phyloP scores from a whole-genome alignment of 768 basidiomycete species.

The Boletus patriciae region DNA sequence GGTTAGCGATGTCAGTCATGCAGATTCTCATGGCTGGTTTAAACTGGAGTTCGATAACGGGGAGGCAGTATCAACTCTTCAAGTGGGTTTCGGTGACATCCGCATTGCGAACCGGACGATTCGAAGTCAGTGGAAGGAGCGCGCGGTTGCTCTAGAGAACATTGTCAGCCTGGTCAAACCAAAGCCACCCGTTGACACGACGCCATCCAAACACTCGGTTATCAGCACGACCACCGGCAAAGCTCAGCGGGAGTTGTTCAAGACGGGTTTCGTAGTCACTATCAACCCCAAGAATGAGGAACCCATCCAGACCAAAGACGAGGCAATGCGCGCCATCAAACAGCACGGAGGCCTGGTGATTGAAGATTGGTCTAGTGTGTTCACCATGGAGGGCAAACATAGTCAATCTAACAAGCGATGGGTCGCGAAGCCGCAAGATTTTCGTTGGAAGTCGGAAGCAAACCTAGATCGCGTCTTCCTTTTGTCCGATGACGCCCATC shows the following conservation, averaged over 20 bases:
- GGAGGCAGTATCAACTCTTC: conserved; percentile 20
- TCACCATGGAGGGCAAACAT: conserved; percentile 55
- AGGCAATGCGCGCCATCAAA: conserved; percentile 44
- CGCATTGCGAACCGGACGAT: conserved; percentile 54
- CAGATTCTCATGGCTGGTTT: conserved; percentile 34
- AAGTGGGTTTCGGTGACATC: conserved; percentile 41
- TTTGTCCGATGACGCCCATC: conserved; percentile 60
- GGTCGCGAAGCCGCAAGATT: conserved; percentile 49
- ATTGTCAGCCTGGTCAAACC: conserved; percentile 46
- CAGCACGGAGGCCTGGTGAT: conserved; percentile 55
- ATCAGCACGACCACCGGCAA: conserved; percentile 37
- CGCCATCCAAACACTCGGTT: conserved; percentile 51
- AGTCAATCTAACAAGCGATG: conserved; percentile 49
- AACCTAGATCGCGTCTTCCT: conserved; percentile 54
- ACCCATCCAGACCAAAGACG: conserved; percentile 42
- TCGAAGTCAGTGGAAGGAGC: conserved; percentile 52
- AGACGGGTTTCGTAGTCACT: conserved; percentile 62
- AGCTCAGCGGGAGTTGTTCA: conserved; percentile 40
- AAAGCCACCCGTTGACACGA: conserved; percentile 36
- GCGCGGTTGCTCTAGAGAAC: conserved; percentile 41
- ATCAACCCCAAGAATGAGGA: conserved; percentile 40
- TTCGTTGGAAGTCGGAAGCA: conserved; percentile 43
- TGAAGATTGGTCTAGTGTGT: conserved; percentile 60
- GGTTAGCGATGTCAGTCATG: conserved; percentile 32
- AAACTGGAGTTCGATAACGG: conserved; percentile 43